Percentiles rank a stretch among this genome's conserved stretches.
These are phyloP conservation scores for Saccharomycopsis amapae DNA, from an alignment of 805 yeast species.

Conservation along the genomic window DNA sequence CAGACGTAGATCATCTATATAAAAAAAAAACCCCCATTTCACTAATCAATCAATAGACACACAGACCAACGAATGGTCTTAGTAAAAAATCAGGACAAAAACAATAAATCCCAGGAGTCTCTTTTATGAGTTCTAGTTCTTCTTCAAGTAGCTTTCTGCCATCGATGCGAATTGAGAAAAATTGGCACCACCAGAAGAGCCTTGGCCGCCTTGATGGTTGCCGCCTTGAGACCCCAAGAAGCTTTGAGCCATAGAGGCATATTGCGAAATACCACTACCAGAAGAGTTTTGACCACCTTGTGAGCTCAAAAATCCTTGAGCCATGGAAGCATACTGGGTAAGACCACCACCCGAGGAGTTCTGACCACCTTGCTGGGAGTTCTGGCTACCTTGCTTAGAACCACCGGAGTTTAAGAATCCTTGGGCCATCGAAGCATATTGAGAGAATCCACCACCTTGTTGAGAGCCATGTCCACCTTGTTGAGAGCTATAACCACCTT, in stretches of 20 bases:
- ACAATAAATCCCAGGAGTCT: no score
- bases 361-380: background rate
- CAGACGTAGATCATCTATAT: no score
- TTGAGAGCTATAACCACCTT: background rate
- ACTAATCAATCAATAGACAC: background rate
- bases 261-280: background rate
- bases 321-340: constrained; percentile 18
- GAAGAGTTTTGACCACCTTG: background rate
- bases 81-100: no score
- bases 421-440: background rate
- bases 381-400: no score
- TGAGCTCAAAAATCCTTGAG: constrained; percentile 10
- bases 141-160: constrained; percentile 16
- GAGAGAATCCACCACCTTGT: background rate
- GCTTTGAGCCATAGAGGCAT: constrained; percentile 12
- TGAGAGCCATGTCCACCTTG: background rate
- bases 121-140: no score
- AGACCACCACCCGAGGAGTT: constrained; percentile 8
- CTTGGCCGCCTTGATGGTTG: background rate
- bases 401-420: constrained; percentile 1
- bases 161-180: constrained; percentile 16
- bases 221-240: constrained; percentile 2
- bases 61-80: no score
- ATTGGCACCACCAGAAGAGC: constrained; percentile 5
- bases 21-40: background rate